phyloP scores from a whole-genome alignment of 2,329 filamentous ascomycete genomes.

The Paracamarosporium sp. region DNA sequence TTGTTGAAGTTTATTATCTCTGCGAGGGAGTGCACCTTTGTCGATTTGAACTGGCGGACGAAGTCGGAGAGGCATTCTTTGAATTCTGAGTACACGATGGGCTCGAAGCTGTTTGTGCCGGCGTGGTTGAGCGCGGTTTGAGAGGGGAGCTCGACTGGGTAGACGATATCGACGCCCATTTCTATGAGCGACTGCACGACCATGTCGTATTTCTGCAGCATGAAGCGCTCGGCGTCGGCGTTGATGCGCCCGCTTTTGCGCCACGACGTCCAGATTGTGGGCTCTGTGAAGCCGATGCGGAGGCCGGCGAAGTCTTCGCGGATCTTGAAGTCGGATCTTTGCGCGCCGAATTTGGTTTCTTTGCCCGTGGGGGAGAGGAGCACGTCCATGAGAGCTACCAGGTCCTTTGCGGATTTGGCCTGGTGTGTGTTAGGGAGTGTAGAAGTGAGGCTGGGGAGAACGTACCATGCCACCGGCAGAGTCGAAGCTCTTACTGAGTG shows the following conservation, averaged over 20 bases:
- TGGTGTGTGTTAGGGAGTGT: slow-evolving; percentile 8
- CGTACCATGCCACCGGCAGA: slow-evolving; percentile 41
- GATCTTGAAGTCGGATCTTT: slow-evolving; percentile 38
- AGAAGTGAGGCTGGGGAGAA: background rate
- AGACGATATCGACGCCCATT: slow-evolving; percentile 44
- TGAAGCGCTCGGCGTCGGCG: slow-evolving; percentile 44
- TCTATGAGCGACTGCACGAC: slow-evolving; percentile 44
- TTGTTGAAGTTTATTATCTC: slow-evolving; percentile 48
- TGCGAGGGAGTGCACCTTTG: slow-evolving; percentile 45
- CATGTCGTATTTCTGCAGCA: slow-evolving; percentile 46
- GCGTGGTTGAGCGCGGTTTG: slow-evolving; percentile 38
- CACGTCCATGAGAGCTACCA: slow-evolving; percentile 42
- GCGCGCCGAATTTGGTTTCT: slow-evolving; percentile 28
- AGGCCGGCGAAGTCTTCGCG: slow-evolving; percentile 39
- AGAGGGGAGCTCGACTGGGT: slow-evolving; percentile 40
- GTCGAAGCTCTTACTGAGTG: slow-evolving; percentile 43
- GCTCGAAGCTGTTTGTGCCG: slow-evolving; percentile 44
- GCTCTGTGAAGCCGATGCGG: slow-evolving; percentile 44
- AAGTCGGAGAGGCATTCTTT: slow-evolving; percentile 42
- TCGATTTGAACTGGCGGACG: slow-evolving; percentile 41
- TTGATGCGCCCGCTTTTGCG: slow-evolving; percentile 43
- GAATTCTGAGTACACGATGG: slow-evolving; percentile 46
- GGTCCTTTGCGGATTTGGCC: slow-evolving; percentile 45
- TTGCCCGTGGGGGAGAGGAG: slow-evolving; percentile 39
- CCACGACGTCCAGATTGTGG: slow-evolving; percentile 43